Percentiles rank a stretch among this genome's conserved stretches.
phyloP scores from a whole-genome alignment of 768 basidiomycete species.

The Tulasnella sp. region DNA sequence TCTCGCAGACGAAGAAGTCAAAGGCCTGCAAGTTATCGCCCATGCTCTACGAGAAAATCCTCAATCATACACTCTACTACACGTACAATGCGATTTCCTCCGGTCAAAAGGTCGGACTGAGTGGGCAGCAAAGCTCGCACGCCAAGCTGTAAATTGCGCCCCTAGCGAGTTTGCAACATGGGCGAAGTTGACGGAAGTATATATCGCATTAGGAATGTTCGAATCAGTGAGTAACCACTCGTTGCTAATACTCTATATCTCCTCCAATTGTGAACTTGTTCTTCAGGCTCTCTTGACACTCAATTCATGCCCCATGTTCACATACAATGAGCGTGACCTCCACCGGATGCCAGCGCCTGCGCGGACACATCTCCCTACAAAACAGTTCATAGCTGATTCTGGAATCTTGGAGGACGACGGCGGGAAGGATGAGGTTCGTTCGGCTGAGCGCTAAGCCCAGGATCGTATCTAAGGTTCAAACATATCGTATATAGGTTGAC shows the following conservation, averaged over 20 bases:
- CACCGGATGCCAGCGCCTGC: conserved; percentile 76
- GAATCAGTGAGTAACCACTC: conserved; percentile 41
- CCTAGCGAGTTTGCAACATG: conserved; percentile 98
- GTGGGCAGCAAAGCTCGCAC: conserved; percentile 86
- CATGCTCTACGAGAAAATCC: conserved; percentile 74
- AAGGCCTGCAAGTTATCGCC: conserved; percentile 90
- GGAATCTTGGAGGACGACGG: conserved; percentile 73
- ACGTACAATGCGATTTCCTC: conserved; percentile 90
- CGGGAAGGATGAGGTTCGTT: conserved; percentile 65
- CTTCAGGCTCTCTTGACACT: conserved; percentile 70
- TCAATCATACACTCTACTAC: conserved; percentile 87
- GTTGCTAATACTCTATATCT: no score
- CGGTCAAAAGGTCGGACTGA: conserved; percentile 72
- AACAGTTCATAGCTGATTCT: conserved; percentile 68
- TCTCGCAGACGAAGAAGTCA: conserved; percentile 85
- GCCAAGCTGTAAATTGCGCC: conserved; percentile 94
- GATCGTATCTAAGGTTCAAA: not conserved
- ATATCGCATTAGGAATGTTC: conserved; percentile 81
- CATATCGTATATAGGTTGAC: conserved; percentile 51
- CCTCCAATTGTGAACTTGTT: not conserved
- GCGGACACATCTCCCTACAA: conserved; percentile 77
- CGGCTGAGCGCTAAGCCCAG: no score
- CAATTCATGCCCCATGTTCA: conserved; percentile 99
- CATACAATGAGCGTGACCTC: conserved; percentile 90
- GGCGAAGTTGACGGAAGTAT: conserved; percentile 94